Evolutionary conservation across 2,329 filamentous ascomycete genomes (phyloP).

Genomic region (Beauveria australis): DNA sequence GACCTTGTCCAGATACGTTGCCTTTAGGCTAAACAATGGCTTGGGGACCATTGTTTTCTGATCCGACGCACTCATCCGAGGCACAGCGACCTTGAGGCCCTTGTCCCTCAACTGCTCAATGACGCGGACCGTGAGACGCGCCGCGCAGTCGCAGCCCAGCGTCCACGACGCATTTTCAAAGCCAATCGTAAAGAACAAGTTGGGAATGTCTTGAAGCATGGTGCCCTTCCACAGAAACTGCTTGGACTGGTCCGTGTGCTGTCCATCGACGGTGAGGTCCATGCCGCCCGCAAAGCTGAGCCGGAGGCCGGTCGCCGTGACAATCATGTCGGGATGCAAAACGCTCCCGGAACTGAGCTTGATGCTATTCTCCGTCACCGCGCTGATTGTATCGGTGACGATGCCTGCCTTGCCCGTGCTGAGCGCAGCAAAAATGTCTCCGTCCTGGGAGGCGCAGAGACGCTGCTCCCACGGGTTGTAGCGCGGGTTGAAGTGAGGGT

Average conservation of each 20-base stretch:
- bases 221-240: constrained; percentile 49
- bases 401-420: constrained; percentile 30
- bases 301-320: constrained; percentile 57
- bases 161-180: constrained; percentile 57
- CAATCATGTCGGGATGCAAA: constrained; percentile 51
- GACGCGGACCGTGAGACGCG: constrained; percentile 40
- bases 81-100: constrained; percentile 33
- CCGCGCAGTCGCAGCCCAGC: constrained; percentile 48
- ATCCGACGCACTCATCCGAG: constrained; percentile 26
- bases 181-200: constrained; percentile 49
- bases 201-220: constrained; percentile 57
- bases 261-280: constrained; percentile 41
- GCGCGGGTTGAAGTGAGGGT: constrained; percentile 46
- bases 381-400: constrained; percentile 38
- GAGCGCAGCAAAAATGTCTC: constrained; percentile 37
- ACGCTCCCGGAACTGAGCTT: constrained; percentile 32
- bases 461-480: constrained; percentile 62
- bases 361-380: constrained; percentile 35
- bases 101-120: constrained; percentile 40
- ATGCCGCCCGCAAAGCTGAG: constrained; percentile 47
- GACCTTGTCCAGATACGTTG: constrained; percentile 42
- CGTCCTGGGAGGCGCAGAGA: constrained; percentile 47
- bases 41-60: constrained; percentile 28
- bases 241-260: constrained; percentile 30
- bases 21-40: constrained; percentile 35